Conservation (phyloP, 1,284 basidiomycete genomes). For the Tremellales sp. region DNA sequence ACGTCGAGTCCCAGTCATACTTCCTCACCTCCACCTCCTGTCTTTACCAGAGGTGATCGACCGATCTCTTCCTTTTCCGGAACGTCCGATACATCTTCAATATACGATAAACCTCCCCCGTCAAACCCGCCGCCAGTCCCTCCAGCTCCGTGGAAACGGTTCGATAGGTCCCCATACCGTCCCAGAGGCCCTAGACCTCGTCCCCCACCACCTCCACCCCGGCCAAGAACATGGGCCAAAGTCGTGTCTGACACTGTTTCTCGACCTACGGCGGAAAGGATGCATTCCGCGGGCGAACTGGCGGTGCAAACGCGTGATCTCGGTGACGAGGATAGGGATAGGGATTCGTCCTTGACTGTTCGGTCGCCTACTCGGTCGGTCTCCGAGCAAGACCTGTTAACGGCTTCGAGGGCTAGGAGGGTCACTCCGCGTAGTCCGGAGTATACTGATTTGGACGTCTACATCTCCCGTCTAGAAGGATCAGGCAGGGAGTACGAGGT, state of each 20-base stretch:
- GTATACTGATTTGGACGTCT: conserved; percentile 60
- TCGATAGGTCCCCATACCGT: conserved; percentile 1
- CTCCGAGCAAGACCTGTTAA: conserved; percentile 8
- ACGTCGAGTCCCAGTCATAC: not conserved
- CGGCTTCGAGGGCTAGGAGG: conserved; percentile 1
- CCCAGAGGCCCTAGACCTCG: conserved; percentile 35
- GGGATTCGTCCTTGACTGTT: not conserved
- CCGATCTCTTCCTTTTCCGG: not conserved
- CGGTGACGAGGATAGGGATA: not conserved
- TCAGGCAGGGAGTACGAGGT: conserved; percentile 61
- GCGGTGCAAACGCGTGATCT: not conserved
- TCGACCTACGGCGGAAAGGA: conserved; percentile 12
- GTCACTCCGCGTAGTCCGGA: conserved; percentile 32
- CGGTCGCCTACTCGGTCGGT: not conserved
- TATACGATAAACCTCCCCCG: conserved; percentile 1
- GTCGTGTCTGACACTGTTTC: not conserved
- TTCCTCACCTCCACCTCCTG: conserved; percentile 1
- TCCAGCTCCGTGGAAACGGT: not conserved
- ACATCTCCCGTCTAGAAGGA: conserved; percentile 56
- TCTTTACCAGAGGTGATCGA: conserved; percentile 2
- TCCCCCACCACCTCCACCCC: conserved; percentile 36
- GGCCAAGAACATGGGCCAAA: conserved; percentile 23
- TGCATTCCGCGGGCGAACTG: conserved; percentile 14
- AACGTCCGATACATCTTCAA: not conserved
- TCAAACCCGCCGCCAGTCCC: conserved; percentile 10